Percentiles rank a stretch among this genome's conserved stretches.
phyloP scores from a whole-genome alignment of 1,139 yeast genomes.

The Nakaseomyces kungkrabaensis region DNA sequence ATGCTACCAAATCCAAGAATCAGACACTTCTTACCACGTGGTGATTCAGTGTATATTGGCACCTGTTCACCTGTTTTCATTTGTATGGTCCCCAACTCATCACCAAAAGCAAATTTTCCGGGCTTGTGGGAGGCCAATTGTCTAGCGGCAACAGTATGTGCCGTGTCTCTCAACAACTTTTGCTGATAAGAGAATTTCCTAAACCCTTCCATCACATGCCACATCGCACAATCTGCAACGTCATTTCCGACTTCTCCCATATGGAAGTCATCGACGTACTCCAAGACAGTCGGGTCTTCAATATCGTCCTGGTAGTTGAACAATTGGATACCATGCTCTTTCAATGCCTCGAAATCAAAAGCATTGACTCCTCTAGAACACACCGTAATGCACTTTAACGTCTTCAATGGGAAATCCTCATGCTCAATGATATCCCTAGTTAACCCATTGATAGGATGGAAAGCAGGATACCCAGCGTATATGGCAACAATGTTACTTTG shows the following conservation, averaged over 20 bases:
- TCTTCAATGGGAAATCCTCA: conserved; percentile 14
- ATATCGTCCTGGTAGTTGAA: conserved; percentile 21
- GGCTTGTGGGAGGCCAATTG: conserved; percentile 20
- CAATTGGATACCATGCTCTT: conserved; percentile 14
- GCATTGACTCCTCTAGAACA: conserved; percentile 27
- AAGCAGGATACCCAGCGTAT: conserved; percentile 26
- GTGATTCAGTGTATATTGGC: conserved; percentile 34
- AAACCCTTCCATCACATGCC: conserved; percentile 55
- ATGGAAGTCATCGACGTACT: conserved; percentile 6
- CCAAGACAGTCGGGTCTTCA: conserved; percentile 4
- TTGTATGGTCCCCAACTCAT: conserved; percentile 33
- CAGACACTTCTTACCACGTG: conserved; percentile 50
- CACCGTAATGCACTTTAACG: conserved; percentile 19
- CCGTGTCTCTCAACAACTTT: conserved; percentile 29
- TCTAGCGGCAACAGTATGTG: conserved; percentile 35
- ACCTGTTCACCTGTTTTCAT: not conserved
- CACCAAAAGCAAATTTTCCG: conserved; percentile 35
- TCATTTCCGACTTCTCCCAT: conserved; percentile 33
- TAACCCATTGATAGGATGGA: conserved; percentile 23
- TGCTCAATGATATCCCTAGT: conserved; percentile 19
- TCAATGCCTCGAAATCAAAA: conserved; percentile 19
- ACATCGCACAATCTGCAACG: conserved; percentile 75
- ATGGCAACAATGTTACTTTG: conserved; percentile 18
- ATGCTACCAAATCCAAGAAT: conserved; percentile 73
- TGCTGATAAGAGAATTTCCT: conserved; percentile 40